Conservation (phyloP, 345 rosid genomes). For the Anacardium occidentale region DNA sequence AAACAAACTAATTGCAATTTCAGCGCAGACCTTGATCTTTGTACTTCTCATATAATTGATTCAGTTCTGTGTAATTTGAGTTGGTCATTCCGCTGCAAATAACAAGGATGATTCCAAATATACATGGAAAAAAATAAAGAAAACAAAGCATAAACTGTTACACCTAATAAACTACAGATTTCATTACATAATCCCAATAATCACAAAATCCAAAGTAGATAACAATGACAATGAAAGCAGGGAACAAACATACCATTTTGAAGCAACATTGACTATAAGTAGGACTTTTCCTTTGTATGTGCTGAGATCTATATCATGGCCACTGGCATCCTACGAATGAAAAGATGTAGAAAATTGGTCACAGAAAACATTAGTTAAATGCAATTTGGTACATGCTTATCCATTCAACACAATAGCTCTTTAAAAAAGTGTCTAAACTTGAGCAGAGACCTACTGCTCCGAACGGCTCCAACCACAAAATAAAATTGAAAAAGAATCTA, state of each 20-base stretch:
- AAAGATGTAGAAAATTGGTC: background rate
- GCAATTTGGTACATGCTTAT: background rate
- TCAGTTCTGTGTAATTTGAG: conserved; percentile 78
- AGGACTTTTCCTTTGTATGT: conserved; percentile 60
- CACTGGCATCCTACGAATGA: conserved; percentile 50
- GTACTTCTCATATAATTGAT: conserved; percentile 67
- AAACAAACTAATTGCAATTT: background rate
- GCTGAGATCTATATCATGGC: conserved; percentile 52
- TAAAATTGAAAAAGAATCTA: background rate
- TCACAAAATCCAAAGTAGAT: background rate
- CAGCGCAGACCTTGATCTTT: conserved; percentile 63
- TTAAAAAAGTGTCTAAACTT: background rate
- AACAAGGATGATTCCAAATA: background rate
- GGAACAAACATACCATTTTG: conserved; percentile 48
- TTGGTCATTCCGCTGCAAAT: conserved; percentile 75
- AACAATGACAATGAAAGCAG: background rate
- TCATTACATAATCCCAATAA: background rate
- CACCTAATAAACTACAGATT: background rate
- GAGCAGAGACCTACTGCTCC: background rate
- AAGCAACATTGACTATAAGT: conserved; percentile 70
- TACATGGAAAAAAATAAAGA: conserved; percentile 1
- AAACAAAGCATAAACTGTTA: background rate
- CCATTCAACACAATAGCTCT: background rate
- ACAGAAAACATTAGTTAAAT: background rate
- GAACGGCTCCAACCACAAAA: background rate